A percentile compares a stretch with the other conserved stretches of the same genome.
These are phyloP conservation scores for Yamadazyma taylorii DNA, from an alignment of 1,139 yeast species.

Conservation along the genomic window DNA sequence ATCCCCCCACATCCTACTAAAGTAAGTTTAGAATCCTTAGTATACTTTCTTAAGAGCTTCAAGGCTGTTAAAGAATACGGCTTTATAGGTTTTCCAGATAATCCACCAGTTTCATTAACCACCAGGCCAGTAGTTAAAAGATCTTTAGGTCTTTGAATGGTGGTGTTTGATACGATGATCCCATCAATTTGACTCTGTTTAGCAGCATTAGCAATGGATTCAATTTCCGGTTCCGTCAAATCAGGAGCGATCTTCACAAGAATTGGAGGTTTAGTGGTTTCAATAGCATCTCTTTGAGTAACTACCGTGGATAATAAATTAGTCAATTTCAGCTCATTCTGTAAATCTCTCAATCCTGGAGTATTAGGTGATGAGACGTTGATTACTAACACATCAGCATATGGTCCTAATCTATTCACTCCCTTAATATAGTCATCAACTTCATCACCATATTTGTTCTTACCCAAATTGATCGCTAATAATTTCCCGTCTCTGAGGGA, in stretches of 20 bases:
- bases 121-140: conserved; percentile 51
- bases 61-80: conserved; percentile 75
- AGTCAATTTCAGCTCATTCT: conserved; percentile 71
- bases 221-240: conserved; percentile 75
- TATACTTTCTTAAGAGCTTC: conserved; percentile 64
- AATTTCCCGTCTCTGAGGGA: conserved; percentile 66
- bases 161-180: conserved; percentile 88
- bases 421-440: conserved; percentile 83
- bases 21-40: conserved; percentile 70
- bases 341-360: conserved; percentile 89
- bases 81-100: conserved; percentile 90
- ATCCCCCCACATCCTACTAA: conserved; percentile 96
- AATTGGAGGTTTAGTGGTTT: conserved; percentile 62
- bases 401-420: conserved; percentile 74
- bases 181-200: conserved; percentile 82
- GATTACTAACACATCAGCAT: conserved; percentile 85
- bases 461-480: conserved; percentile 84
- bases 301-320: conserved; percentile 66
- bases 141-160: conserved; percentile 71
- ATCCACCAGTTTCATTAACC: conserved; percentile 73
- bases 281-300: conserved; percentile 51
- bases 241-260: conserved; percentile 94
- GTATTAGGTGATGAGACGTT: conserved; percentile 98
- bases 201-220: conserved; percentile 81
- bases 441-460: conserved; percentile 90